Evolutionary conservation across 2,329 filamentous ascomycete genomes (phyloP).

Genomic region (Colletotrichum chrysophilum): DNA sequence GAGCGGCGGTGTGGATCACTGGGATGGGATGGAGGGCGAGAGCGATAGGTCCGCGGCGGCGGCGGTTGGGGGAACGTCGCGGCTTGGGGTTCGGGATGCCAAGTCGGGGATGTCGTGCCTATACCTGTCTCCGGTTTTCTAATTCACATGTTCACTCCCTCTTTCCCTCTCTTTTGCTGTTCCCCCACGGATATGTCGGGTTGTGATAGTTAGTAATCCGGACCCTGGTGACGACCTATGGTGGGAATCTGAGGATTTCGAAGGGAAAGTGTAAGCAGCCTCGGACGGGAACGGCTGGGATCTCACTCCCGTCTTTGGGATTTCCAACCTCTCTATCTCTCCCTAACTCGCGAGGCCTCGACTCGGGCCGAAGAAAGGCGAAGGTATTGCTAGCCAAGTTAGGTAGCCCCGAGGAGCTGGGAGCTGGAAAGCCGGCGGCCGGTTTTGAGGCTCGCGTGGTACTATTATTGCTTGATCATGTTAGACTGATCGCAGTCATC

Average conservation of each 20-base stretch:
- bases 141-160: background rate
- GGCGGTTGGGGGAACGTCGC: background rate
- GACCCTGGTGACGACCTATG: background rate
- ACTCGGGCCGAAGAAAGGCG: background rate
- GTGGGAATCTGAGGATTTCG: background rate
- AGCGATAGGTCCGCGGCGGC: background rate
- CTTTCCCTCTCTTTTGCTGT: background rate
- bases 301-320: background rate
- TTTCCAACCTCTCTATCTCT: background rate
- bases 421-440: background rate
- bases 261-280: background rate
- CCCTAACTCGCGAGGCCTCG: background rate
- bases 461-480: background rate
- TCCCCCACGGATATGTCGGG: background rate
- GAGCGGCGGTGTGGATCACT: constrained; percentile 4
- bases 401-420: background rate
- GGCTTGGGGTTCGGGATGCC: background rate
- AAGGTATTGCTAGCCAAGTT: background rate
- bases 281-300: background rate
- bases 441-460: background rate
- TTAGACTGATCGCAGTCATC: background rate
- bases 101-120: background rate
- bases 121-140: background rate
- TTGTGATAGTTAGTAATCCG: background rate
- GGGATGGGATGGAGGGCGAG: background rate